A percentile compares a stretch with the other conserved stretches of the same genome.
Conservation (phyloP, 73 alveolate genomes). For the Tetrahymena borealis region DNA sequence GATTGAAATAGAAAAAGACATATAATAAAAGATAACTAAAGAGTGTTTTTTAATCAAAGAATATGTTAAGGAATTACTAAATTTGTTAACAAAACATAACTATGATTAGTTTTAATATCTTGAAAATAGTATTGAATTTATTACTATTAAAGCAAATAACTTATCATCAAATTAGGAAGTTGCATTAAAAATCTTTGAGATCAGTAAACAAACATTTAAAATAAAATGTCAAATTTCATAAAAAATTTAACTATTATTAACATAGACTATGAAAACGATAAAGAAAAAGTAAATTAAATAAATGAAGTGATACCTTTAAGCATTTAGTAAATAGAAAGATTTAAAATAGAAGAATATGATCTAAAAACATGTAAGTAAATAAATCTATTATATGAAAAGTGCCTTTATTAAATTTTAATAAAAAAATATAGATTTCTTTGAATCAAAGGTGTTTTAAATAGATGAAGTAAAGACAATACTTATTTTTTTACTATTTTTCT, state of each 20-base stretch:
- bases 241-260: too few species aligned
- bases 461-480: background rate
- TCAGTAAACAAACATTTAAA: background rate
- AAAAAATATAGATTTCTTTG: background rate
- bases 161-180: background rate
- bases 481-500: background rate
- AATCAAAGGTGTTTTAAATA: background rate
- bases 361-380: background rate
- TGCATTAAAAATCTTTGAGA: background rate
- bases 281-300: background rate
- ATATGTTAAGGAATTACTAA: background rate
- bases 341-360: background rate
- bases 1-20: background rate
- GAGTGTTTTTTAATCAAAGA: background rate
- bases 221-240: background rate
- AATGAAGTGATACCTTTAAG: background rate
- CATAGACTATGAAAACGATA: background rate
- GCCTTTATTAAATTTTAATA: background rate
- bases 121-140: background rate
- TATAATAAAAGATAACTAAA: background rate
- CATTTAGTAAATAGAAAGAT: background rate
- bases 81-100: background rate
- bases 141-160: background rate
- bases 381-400: background rate
- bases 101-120: background rate